Evolutionary conservation across 495 filamentous ascomycete species (phyloP).

Genomic region (Beverwykella pulmonaria): DNA sequence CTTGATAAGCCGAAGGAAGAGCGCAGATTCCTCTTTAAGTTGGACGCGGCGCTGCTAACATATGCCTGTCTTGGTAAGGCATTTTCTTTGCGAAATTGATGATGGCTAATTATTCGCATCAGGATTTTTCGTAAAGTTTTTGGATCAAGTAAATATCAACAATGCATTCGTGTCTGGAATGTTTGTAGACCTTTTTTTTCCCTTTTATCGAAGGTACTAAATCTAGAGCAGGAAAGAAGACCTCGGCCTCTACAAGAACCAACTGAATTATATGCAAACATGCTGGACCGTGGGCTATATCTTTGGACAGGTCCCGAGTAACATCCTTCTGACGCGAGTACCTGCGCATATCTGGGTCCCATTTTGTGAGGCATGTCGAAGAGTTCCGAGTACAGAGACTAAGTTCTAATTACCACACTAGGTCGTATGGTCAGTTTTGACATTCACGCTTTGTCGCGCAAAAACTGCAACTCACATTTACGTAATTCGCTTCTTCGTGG

Average conservation of each 20-base stretch:
- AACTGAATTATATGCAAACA: conserved; percentile 13
- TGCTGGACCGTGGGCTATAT: conserved; percentile 24
- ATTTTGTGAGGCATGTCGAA: too few relatives aligned
- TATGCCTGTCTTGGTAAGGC: conserved; percentile 14
- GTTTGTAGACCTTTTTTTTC: too few relatives aligned
- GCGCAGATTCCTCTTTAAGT: conserved; percentile 15
- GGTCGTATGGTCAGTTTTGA: conserved; percentile 15
- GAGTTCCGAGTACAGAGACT: too few relatives aligned
- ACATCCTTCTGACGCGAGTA: conserved; percentile 12
- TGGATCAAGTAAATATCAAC: too few relatives aligned
- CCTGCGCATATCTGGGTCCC: conserved; percentile 19
- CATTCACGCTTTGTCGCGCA: conserved; percentile 10
- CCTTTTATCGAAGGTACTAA: too few relatives aligned
- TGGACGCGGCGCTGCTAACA: conserved; percentile 11
- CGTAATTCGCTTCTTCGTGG: conserved; percentile 5
- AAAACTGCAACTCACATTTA: too few relatives aligned
- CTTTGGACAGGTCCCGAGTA: conserved; percentile 12
- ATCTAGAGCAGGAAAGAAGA: too few relatives aligned
- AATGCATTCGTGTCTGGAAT: conserved; percentile 23
- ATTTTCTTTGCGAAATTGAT: too few relatives aligned
- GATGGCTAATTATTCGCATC: conserved; percentile 20
- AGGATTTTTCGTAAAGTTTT: too few relatives aligned
- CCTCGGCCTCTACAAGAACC: conserved; percentile 14
- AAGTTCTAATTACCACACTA: too few relatives aligned
- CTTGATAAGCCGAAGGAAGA: conserved; percentile 15